Base-by-base conservation (phyloP, 495 filamentous ascomycete species). In the Saxophila tyrrhenica region DNA sequence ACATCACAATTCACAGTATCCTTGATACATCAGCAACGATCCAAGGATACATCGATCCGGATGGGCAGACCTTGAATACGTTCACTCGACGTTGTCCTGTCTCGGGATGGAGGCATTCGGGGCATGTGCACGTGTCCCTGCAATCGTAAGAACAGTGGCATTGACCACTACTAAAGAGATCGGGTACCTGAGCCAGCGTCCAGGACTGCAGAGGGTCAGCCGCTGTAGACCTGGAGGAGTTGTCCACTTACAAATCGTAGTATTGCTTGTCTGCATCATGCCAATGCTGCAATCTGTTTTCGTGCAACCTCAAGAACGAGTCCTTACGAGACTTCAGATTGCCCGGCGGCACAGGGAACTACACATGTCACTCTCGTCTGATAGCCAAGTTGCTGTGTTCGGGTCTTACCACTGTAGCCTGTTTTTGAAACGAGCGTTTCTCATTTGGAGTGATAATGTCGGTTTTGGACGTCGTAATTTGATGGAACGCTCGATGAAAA, bases 91-190 rank as follows among this genome's bases (percentile, higher is more conserved):
- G 75, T 67, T 95, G 89, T 64, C 69, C 79, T 35, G 89, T 95
- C 50, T 84, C 79, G 54, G 78, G 80, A 64, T 94, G 82, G 10
- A 88, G 73, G 65, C 89, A 95, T 47, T 71, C 64, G 0, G 65
- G 54, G 62, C 89, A 95, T 48, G 81, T 85, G 63, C 89, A 95
- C 62, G 89, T 86, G 51, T 95, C 89, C 60, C 89, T 90, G 22
- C 23, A 2, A 45, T 9, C 29, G 29, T 35, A 5, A 35, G 29
- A 13, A 35, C 7, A 5, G 5, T 13, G 29, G 5, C 13, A 5
- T 7, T n/a, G n/a, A n/a, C n/a, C 50, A 39, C 25, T 38, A 52
- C 38, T 39, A n/a, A 9, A 10, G 38, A 39, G 38, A 39, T 10
- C 38, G n/a, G n/a, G 13, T 35, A 35, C 29, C 29, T 35, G 2